phyloP scores from a whole-genome alignment of 495 filamentous ascomycete genomes.

The Talaromyces ruber region DNA sequence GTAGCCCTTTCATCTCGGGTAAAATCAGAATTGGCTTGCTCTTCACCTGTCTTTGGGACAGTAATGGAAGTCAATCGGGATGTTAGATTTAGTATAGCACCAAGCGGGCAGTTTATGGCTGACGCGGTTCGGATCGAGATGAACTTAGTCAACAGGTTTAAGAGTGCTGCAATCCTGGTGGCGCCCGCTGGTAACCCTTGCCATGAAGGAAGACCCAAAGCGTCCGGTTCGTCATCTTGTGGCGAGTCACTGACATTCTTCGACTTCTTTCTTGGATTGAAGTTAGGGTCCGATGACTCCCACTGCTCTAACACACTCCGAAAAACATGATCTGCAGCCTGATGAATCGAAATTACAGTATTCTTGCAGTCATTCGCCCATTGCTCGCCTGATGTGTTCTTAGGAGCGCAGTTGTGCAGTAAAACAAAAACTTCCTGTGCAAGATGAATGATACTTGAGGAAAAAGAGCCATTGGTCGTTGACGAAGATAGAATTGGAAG shows the following conservation, averaged over 20 bases:
- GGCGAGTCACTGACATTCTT: slow-evolving; percentile 30
- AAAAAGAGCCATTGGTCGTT: slow-evolving; percentile 23
- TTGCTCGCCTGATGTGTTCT: slow-evolving; percentile 61
- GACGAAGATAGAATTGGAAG: slow-evolving; percentile 33
- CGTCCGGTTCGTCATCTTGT: slow-evolving; percentile 24
- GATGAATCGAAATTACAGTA: slow-evolving; percentile 52
- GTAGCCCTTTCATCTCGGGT: slow-evolving; percentile 68
- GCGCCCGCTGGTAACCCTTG: slow-evolving; percentile 60
- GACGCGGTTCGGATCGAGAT: slow-evolving; percentile 50
- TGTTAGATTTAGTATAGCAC: slow-evolving; percentile 54
- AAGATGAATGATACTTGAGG: slow-evolving; percentile 38
- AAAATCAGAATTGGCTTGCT: slow-evolving; percentile 53
- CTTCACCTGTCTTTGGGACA: slow-evolving; percentile 37
- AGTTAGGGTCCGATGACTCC: slow-evolving; percentile 45
- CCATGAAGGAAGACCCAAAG: slow-evolving; percentile 57
- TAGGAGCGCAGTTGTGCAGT: slow-evolving; percentile 67
- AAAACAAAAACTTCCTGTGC: slow-evolving; percentile 55
- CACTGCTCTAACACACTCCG: slow-evolving; percentile 70
- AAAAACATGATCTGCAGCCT: slow-evolving; percentile 65
- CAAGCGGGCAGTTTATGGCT: slow-evolving; percentile 54
- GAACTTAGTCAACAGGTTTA: slow-evolving; percentile 47
- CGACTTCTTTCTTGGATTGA: slow-evolving; percentile 14
- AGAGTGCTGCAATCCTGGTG: slow-evolving; percentile 54
- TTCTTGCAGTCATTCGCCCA: slow-evolving; percentile 58
- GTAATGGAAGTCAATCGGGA: slow-evolving; percentile 60